Conservation (phyloP, 495 filamentous ascomycete species). For the Bacidia rubella region DNA sequence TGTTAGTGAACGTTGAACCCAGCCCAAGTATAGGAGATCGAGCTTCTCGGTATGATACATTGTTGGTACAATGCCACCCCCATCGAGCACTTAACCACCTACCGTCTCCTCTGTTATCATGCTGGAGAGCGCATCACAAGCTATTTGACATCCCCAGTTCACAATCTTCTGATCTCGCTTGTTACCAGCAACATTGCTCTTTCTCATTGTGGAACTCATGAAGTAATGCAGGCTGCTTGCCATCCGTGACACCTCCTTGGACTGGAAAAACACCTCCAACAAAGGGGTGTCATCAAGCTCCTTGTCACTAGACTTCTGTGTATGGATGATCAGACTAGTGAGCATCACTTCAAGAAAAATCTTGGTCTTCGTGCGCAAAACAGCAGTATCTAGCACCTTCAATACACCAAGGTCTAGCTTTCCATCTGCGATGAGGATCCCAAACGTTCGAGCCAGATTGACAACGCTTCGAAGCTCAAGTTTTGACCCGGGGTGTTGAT, state of each 20-base stretch:
- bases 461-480: constrained; percentile 54
- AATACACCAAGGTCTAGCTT: constrained; percentile 50
- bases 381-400: constrained; percentile 65
- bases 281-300: constrained; percentile 39
- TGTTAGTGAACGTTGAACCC: too few species aligned
- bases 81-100: neutral
- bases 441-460: constrained; percentile 82
- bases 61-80: neutral
- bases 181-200: constrained; percentile 52
- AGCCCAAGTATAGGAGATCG: too few species aligned
- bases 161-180: constrained; percentile 48
- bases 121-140: constrained; percentile 42
- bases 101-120: constrained; percentile 24
- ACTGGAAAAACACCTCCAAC: constrained; percentile 50
- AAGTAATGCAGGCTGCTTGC: constrained; percentile 65
- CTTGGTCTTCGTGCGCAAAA: constrained; percentile 60
- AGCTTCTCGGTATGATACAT: too few species aligned
- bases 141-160: constrained; percentile 57
- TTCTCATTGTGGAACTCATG: constrained; percentile 59
- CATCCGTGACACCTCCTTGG: constrained; percentile 46
- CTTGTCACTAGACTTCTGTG: constrained; percentile 24
- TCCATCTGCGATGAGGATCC: constrained; percentile 53
- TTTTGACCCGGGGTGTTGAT: constrained; percentile 29
- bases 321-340: constrained; percentile 57
- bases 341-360: constrained; percentile 69